phyloP scores from a whole-genome alignment of 768 basidiomycete species.

The Boletus tomentosulus region DNA sequence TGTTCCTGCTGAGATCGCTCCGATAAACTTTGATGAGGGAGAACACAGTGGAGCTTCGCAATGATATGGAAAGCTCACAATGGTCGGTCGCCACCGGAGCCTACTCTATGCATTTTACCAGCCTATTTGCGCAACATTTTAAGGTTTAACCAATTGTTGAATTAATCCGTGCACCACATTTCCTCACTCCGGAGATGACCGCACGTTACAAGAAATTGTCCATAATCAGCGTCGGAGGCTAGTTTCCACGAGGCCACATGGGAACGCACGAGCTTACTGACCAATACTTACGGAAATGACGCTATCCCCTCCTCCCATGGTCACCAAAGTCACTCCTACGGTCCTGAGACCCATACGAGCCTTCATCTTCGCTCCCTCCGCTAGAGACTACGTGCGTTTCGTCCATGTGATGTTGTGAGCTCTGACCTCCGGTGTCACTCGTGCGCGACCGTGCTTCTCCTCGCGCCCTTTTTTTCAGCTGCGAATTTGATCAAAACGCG shows the following conservation, averaged over 20 bases:
- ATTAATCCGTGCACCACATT: neutral
- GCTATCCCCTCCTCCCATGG: conserved; percentile 32
- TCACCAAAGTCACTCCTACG: conserved; percentile 33
- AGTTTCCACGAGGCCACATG: conserved; percentile 12
- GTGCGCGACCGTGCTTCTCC: conserved; percentile 28
- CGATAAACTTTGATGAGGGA: conserved; percentile 22
- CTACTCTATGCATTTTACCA: conserved; percentile 8
- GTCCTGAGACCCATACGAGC: conserved; percentile 33
- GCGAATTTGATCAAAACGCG: conserved; percentile 7
- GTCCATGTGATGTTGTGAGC: conserved; percentile 27
- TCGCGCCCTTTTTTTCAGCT: conserved; percentile 34
- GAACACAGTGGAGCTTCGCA: neutral
- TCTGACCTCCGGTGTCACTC: conserved; percentile 26
- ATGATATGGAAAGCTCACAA: conserved; percentile 1
- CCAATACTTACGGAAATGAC: conserved; percentile 17
- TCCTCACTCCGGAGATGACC: conserved; percentile 1
- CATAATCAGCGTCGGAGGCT: conserved; percentile 13
- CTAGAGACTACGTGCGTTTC: conserved; percentile 25
- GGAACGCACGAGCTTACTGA: conserved; percentile 18
- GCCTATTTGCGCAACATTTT: conserved; percentile 10
- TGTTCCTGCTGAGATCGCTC: conserved; percentile 26
- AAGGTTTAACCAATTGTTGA: conserved; percentile 7
- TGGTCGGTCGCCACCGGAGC: conserved; percentile 1
- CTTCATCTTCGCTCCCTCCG: conserved; percentile 33
- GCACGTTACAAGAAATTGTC: conserved; percentile 18